Base-by-base conservation (phyloP, 495 filamentous ascomycete species). In the Xylaria cubensis region DNA sequence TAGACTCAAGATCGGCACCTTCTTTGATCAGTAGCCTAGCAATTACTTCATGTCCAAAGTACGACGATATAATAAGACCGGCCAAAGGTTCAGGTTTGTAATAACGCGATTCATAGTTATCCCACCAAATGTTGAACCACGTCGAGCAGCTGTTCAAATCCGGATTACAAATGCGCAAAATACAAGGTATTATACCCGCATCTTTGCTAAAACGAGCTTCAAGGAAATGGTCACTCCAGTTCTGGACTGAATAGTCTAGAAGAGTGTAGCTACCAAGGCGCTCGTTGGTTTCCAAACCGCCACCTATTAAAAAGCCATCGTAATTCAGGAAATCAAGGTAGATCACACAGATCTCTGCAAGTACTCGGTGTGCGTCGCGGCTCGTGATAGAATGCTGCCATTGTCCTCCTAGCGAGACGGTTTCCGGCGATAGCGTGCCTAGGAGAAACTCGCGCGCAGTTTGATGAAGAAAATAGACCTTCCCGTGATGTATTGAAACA, bases 401-500 rank as follows among this genome's bases (percentile, higher is more conserved):
- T 12, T 63, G 71, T 65, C 73, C 72, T 19, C 26, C 58, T 13
- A 3, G 10, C 13, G 32, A 56, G 9, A n/a, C 58, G n/a, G 36
- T 53, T 41, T 0, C 8, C 8, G 34, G 46, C 53, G 62, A 44
- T n/a, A 73, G 44, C 42, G 9, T 3, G 19, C 61, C 46, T 71
- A 81, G 70, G 15, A 83, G 71, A 53, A 81, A 84, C 65, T 84
- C 81, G 53, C 74, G 84, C 2, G 81, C 82, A 6, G 84, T 86
- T 56, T 86, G 84, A 63, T 85, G 84, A 46, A 86, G 74, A 1
- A 86, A 65, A 69, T 83, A 86, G 4, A 86, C 56, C 67, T 73
- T 79, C 0, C 70, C 73, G 29, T 82, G 71, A 17, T 77, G 63
- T 26, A 84, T 79, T 7, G 71, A 74, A 15, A 86, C 64, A 62